These are phyloP conservation scores for Myxozyma neglecta DNA, from an alignment of 805 yeast genomes.

Conservation along the genomic window DNA sequence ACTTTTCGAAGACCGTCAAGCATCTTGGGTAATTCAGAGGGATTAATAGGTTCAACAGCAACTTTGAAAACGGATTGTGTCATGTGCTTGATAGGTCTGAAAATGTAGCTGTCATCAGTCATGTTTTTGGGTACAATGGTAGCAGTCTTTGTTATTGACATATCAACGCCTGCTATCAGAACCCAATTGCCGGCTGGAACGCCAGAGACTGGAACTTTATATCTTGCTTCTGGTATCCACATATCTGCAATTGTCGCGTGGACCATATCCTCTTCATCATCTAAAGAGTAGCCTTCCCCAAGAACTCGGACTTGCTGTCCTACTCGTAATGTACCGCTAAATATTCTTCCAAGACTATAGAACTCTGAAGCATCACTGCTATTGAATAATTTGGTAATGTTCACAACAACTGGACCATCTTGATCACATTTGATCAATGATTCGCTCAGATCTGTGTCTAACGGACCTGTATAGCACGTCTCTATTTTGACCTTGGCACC, in stretches of 20 bases:
- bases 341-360: constrained; percentile 60
- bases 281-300: constrained; percentile 52
- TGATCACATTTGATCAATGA: constrained; percentile 41
- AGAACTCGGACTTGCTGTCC: constrained; percentile 54
- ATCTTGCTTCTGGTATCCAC: constrained; percentile 67
- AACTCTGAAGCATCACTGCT: constrained; percentile 54
- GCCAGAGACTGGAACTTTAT: constrained; percentile 53
- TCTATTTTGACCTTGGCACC: constrained; percentile 34
- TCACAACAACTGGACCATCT: constrained; percentile 51
- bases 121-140: constrained; percentile 47
- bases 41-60: constrained; percentile 77
- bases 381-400: constrained; percentile 59
- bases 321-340: constrained; percentile 56
- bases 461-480: constrained; percentile 39
- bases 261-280: constrained; percentile 56
- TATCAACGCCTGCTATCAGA: constrained; percentile 62
- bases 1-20: constrained; percentile 66
- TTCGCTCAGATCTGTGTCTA: constrained; percentile 31
- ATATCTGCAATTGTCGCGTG: constrained; percentile 40
- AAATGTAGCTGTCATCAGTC: constrained; percentile 39
- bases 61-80: constrained; percentile 68
- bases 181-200: constrained; percentile 69
- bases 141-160: constrained; percentile 58
- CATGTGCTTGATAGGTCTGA: constrained; percentile 48
- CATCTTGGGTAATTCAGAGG: constrained; percentile 74